Evolutionary conservation across 1,139 yeast species (phyloP).

Genomic region (Blastobotrys aristatus): DNA sequence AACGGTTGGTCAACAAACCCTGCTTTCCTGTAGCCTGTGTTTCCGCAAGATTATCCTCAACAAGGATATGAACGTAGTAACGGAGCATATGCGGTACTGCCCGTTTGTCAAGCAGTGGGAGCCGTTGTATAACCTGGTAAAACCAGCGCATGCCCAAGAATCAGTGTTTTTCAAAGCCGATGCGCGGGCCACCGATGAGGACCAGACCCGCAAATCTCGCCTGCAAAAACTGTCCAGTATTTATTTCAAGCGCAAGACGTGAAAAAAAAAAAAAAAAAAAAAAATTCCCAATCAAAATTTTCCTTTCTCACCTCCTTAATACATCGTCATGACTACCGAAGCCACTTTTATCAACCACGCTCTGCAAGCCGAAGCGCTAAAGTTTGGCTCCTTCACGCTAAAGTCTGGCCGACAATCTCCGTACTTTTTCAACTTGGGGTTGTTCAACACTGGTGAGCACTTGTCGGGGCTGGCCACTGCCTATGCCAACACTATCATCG

Average conservation of each 20-base stretch:
- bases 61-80: conserved; percentile 12
- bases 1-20: background rate
- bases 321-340: conserved; percentile 4
- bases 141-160: background rate
- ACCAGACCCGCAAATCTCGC: conserved; percentile 5
- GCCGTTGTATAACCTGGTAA: conserved; percentile 10
- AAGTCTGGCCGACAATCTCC: conserved; percentile 95
- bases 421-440: conserved; percentile 91
- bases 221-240: background rate
- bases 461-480: conserved; percentile 77
- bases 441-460: conserved; percentile 74
- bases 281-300: background rate
- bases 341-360: conserved; percentile 74
- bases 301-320: background rate
- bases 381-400: conserved; percentile 82
- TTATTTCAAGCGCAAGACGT: conserved; percentile 8
- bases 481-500: conserved; percentile 82
- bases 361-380: conserved; percentile 70
- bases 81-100: conserved; percentile 19
- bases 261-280: too few relatives aligned
- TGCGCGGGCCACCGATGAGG: conserved; percentile 5
- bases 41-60: conserved; percentile 17
- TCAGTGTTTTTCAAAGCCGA: conserved; percentile 5
- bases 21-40: conserved; percentile 18
- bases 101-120: conserved; percentile 18